Conservation (phyloP, 768 basidiomycete genomes). For the Filobasidium wieringae region DNA sequence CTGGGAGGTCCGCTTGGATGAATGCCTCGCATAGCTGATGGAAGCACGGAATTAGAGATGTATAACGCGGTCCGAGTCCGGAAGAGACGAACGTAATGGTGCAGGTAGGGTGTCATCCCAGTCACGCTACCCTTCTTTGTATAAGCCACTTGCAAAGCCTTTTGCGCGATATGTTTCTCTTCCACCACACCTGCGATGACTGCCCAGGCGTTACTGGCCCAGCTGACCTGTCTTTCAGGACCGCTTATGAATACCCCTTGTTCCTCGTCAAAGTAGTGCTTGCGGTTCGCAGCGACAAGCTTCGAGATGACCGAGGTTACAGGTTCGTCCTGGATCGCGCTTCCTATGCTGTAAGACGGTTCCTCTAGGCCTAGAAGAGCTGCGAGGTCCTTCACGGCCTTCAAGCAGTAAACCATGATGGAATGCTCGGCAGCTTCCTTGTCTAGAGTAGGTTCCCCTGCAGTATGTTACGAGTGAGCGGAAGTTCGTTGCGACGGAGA, state of each 20-base stretch:
- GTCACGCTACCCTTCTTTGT: neutral
- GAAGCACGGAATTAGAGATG: too few species aligned
- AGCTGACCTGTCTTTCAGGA: slow-evolving; percentile 15
- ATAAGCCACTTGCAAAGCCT: slow-evolving; percentile 16
- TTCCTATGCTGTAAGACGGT: slow-evolving; percentile 8
- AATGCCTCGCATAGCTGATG: slow-evolving; percentile 21
- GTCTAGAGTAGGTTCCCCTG: slow-evolving; percentile 21
- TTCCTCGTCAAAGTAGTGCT: slow-evolving; percentile 12
- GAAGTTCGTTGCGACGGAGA: neutral
- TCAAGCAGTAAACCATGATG: slow-evolving; percentile 19
- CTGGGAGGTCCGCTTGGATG: slow-evolving; percentile 19
- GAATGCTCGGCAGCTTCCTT: slow-evolving; percentile 14
- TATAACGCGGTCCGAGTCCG: too few species aligned
- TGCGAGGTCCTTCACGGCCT: slow-evolving; percentile 13
- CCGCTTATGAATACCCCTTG: slow-evolving; percentile 18
- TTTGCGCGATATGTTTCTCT: slow-evolving; percentile 13
- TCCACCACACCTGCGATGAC: slow-evolving; percentile 18
- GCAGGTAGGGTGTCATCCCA: slow-evolving; percentile 21
- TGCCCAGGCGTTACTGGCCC: slow-evolving; percentile 25
- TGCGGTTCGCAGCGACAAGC: slow-evolving; percentile 10
- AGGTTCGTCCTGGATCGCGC: neutral
- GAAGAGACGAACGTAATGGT: slow-evolving; percentile 17
- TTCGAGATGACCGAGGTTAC: slow-evolving; percentile 6
- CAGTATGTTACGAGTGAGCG: neutral
- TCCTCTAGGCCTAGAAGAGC: slow-evolving; percentile 8